Evolutionary conservation across 2,329 filamentous ascomycete species (phyloP), one percentile per base, ranked within the genome.

Genomic region (Pseudomassariella vexata): DNA sequence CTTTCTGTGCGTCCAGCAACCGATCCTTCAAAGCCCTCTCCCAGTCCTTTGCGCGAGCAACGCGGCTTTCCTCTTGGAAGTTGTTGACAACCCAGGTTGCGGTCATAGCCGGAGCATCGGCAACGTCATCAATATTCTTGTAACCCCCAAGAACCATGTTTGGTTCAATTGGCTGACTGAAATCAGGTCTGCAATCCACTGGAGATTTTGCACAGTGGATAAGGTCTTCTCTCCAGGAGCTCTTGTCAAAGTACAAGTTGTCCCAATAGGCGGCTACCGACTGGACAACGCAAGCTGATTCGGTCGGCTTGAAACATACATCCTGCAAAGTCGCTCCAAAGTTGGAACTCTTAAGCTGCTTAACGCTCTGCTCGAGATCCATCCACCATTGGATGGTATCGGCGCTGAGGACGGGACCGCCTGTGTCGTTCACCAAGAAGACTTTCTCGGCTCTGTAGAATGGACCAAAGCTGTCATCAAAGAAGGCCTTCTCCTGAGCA

Each of bases 71-170:
- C 52, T 94, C 86, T 5, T 74, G 70, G 44, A 82, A 74, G 49
- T 96, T 98, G 48, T 82, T 87, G 29, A 98, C 79, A 6, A 98
- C 90, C 92, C 92, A 98, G 0, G 89, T 96, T 5, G 85, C 79
- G 6, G 95, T 83, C 38, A 96, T 74, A 3, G 92, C 88, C 37
- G 79, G 66, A 0, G 90, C 80, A 30, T 92, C 76, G 5, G 81
- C 65, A 17, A 88, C 73, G 44, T 85, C 70, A 1, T 70, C 71
- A 1, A 73, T 69, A 14, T 73, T 59, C 25, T 80, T 70, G 49
- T 82, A 90, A 3, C 87, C 89, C 30, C 92, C 92, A 9, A 98
- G 71, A 5, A 98, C 73, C 63, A 94, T 82, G 40, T 82, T 80
- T 0, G 88, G 84, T 25, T 88, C 83, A 10, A 98, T 70, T 1